Base-by-base conservation (phyloP, 2,329 filamentous ascomycete genomes). In the Calonectria hawksworthii region DNA sequence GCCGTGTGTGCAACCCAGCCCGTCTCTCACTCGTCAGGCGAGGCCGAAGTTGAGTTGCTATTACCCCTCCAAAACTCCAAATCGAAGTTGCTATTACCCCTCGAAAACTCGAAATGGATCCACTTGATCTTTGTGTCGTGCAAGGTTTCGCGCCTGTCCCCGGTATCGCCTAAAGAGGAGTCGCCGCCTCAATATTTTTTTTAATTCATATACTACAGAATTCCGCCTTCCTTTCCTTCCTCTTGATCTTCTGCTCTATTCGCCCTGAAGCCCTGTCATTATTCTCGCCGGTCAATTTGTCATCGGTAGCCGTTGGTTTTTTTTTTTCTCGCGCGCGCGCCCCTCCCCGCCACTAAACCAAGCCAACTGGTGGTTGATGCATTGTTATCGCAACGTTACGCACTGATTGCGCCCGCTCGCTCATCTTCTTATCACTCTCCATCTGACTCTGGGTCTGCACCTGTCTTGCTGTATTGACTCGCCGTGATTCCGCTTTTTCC, bases 81-180 rank as follows among this genome's bases (percentile, higher is more conserved):
- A 65, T 65, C 61, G 61, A 65, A 82, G 79, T 81, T 82, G 82
- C 80, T 82, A 80, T 82, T 82, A 82, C 80, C 80, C 80, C 76
- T 76, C 72, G 56, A 63, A 74, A 76, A 76, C 76, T 74, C 63
- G 63, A 70, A 64, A 74, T 59, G 79, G 81, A 80, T 83, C 82
- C 80, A 83, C 81, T 81, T 80, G 77, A 78, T 77, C 59, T 74
- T 74, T 77, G 68, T 75, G 67, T 71, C 78, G 74, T 73, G 75
- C 74, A 80, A 77, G 72, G 68, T 80, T 79, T 76, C 51, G 54
- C 63, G 68, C 67, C 54, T 47, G 71, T 50, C 66, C 69, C 73
- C 67, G 74, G 67, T 71, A 51, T 77, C 74, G 68, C 69, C 41
- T 56, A 69, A 54, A 41, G 52, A 72, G 64, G 70, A 72, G 64